Conservation (phyloP, 129 eudicot species). For the Saussurea involucrata region DNA sequence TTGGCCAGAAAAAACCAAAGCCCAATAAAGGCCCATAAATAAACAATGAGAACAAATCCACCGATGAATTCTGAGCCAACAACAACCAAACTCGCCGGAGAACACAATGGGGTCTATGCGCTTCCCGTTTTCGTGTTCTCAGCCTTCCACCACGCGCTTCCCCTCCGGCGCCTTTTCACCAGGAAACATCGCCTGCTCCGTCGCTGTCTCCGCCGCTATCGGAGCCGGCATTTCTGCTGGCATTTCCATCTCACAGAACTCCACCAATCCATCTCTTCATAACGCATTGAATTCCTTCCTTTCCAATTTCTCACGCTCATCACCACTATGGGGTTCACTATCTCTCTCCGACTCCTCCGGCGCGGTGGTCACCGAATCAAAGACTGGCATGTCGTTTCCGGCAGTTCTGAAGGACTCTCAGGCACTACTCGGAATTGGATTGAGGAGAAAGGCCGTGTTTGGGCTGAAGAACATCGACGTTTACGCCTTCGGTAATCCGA, state of each 20-base stretch:
- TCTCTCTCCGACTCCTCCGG: constrained; percentile 52
- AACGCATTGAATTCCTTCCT: constrained; percentile 50
- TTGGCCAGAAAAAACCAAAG: neutral
- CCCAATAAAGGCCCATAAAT: neutral
- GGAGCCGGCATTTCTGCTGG: constrained; percentile 47
- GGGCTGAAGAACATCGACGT: constrained; percentile 92
- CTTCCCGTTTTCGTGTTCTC: constrained; percentile 78
- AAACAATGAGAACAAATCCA: constrained; percentile 7
- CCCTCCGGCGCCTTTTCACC: constrained; percentile 32
- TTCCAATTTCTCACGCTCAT: constrained; percentile 36
- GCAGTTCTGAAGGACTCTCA: constrained; percentile 51
- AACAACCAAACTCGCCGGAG: constrained; percentile 23
- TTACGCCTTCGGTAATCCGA: constrained; percentile 78
- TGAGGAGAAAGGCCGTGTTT: constrained; percentile 65
- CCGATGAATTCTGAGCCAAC: neutral
- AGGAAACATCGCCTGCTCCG: constrained; percentile 45
- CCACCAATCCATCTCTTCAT: constrained; percentile 34
- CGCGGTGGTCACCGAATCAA: constrained; percentile 50
- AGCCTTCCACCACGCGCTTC: constrained; percentile 32
- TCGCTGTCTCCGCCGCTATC: constrained; percentile 44
- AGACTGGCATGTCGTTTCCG: constrained; percentile 71
- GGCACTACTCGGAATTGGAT: constrained; percentile 79
- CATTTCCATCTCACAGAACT: constrained; percentile 39
- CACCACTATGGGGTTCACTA: constrained; percentile 68
- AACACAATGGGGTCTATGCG: constrained; percentile 65